Evolutionary conservation across 306 rosid genomes (phyloP).

Genomic region (Inga leiocalycina): DNA sequence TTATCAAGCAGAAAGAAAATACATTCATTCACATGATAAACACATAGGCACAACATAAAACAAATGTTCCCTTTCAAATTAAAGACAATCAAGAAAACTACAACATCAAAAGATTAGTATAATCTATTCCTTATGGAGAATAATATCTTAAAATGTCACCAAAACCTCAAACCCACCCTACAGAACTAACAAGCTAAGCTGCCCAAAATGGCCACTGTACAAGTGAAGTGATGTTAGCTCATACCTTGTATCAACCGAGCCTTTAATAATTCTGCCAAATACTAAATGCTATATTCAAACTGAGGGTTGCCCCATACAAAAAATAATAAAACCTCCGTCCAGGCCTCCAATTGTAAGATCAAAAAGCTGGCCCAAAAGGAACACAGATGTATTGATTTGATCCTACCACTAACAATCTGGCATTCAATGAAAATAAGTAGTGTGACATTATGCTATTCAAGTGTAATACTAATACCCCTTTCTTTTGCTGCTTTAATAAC

Average conservation of each 20-base stretch:
- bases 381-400: not conserved
- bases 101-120: not conserved
- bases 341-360: slow-evolving; percentile 30
- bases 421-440: slow-evolving; percentile 19
- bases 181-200: slow-evolving; percentile 22
- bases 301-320: not conserved
- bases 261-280: slow-evolving; percentile 21
- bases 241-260: not conserved
- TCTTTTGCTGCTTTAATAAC: slow-evolving; percentile 66
- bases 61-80: not conserved
- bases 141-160: slow-evolving; percentile 27
- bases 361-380: slow-evolving; percentile 37
- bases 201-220: slow-evolving; percentile 34
- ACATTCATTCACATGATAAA: not conserved
- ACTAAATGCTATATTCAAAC: not conserved
- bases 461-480: slow-evolving; percentile 71
- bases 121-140: not conserved
- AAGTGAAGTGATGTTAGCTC: not conserved
- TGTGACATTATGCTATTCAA: slow-evolving; percentile 31
- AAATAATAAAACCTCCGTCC: slow-evolving; percentile 9
- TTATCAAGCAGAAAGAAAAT: not conserved
- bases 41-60: not conserved
- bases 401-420: slow-evolving; percentile 29
- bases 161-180: slow-evolving; percentile 21
- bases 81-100: not conserved